phyloP scores from a whole-genome alignment of 1,284 basidiomycete genomes.

The Puccinia triticina region DNA sequence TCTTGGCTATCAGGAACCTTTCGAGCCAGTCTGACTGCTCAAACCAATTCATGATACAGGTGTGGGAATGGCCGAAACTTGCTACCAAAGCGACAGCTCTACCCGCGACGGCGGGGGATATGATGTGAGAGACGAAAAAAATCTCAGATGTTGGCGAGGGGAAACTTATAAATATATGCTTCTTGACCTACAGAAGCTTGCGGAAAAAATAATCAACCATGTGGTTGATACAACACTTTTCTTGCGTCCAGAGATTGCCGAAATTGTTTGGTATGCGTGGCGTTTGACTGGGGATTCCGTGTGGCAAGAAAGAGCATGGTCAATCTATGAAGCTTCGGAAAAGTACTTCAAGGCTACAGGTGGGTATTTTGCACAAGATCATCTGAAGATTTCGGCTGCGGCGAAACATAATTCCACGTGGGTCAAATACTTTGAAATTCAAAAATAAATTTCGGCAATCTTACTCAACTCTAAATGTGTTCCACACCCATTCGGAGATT shows the following conservation, averaged over 20 bases:
- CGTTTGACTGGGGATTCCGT: constrained; percentile 69
- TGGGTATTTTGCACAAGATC: constrained; percentile 1
- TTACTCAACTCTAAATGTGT: not conserved
- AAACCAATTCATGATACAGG: not conserved
- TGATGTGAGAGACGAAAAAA: constrained; percentile 26
- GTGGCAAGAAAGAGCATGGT: constrained; percentile 63
- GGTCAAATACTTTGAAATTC: not conserved
- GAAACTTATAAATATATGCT: not conserved
- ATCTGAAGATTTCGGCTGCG: not conserved
- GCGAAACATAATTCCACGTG: constrained; percentile 9
- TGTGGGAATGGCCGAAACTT: constrained; percentile 43
- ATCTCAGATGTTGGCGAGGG: too few relatives aligned
- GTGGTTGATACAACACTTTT: not conserved
- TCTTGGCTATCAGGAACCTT: too few relatives aligned
- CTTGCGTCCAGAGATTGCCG: constrained; percentile 66
- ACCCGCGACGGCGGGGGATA: not conserved
- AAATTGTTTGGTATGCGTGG: constrained; percentile 73
- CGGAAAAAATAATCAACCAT: not conserved
- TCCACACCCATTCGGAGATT: not conserved
- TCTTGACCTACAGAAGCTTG: not conserved
- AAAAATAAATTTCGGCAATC: not conserved
- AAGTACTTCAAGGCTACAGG: constrained; percentile 27
- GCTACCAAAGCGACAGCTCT: constrained; percentile 30
- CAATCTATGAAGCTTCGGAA: constrained; percentile 37
- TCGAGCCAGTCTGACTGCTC: too few relatives aligned